Base-by-base conservation (phyloP, 306 rosid species). In the Glycine tomentella region DNA sequence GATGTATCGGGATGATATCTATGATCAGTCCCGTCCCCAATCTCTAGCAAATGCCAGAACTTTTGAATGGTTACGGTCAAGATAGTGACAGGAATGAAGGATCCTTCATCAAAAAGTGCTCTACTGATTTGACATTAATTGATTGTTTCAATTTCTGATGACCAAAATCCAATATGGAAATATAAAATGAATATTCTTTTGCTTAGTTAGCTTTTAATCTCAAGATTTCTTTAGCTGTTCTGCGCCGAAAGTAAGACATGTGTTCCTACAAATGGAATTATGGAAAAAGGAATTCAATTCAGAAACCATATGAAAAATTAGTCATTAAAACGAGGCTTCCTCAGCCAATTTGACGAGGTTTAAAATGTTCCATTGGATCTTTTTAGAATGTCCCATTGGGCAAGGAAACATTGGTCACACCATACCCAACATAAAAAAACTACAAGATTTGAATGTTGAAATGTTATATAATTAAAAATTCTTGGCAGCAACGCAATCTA, bases 221-320 rank as follows among this genome's bases (percentile, higher is more conserved):
- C 80, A 93, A 84, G 82, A 95, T 88, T 84, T 95, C 99, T 86
- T 93, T 95, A 0, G 92, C 99, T 59, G 93, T 95, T 80, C 89
- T 86, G 52, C 45, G 90, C 79, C 99, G 94, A 62, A 95, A 95
- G 88, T 91, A 93, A 64, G 94, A 90, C 98, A 95, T 93, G 79
- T 95, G 90, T 80, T 75, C 88, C 99, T 95, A 86, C 84, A 79
- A 71, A 82, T 70, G 81, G 8, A 74, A 64, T 53, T 4, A 38
- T 51, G 75, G 67, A 77, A 77, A 76, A 69, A 75, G 62, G 79
- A 50, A 73, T 46, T 76, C 79, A 79, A 62, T 74, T 78, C 67
- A 40, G 61, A 78, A 49, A 75, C 70, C 45, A 79, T 40, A 59
- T 15, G 11, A 74, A 81, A 56, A 53, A 25, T 5, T 38, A 58